phyloP scores from a whole-genome alignment of 768 basidiomycete species.

The Amanita exitialis region DNA sequence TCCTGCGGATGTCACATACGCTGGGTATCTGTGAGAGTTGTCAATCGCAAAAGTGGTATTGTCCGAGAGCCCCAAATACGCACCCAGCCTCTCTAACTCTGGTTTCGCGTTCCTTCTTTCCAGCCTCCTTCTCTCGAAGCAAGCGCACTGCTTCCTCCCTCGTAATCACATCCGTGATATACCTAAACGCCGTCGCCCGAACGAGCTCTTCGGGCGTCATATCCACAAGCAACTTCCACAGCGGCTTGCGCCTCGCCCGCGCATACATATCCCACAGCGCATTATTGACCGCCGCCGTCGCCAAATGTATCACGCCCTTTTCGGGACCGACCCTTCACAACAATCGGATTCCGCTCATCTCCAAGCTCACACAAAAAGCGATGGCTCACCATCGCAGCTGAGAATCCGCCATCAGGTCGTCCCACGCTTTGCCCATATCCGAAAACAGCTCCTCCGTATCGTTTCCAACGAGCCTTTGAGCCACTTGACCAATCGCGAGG shows the following conservation, averaged over 20 bases:
- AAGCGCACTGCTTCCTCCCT: conserved; percentile 81
- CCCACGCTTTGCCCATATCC: conserved; percentile 90
- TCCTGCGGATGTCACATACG: conserved; percentile 88
- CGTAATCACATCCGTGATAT: conserved; percentile 91
- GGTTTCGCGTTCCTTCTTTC: conserved; percentile 71
- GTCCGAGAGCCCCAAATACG: conserved; percentile 5
- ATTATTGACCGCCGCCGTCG: conserved; percentile 82
- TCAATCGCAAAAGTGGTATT: not conserved
- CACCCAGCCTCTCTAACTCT: conserved; percentile 64
- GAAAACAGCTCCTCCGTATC: conserved; percentile 74
- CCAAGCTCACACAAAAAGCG: not conserved
- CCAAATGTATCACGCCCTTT: conserved; percentile 91
- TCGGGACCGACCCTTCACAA: conserved; percentile 71
- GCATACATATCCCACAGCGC: conserved; percentile 95
- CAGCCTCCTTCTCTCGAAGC: conserved; percentile 65
- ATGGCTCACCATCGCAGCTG: conserved; percentile 76
- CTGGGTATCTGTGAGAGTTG: conserved; percentile 57
- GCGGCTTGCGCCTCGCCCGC: conserved; percentile 66
- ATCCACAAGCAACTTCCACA: conserved; percentile 92
- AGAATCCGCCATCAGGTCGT: conserved; percentile 77
- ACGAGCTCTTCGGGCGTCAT: conserved; percentile 85
- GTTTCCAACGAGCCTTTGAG: conserved; percentile 73
- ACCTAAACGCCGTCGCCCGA: conserved; percentile 67
- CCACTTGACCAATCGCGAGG: conserved; percentile 68
- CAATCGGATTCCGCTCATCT: too few species aligned